phyloP scores from a whole-genome alignment of 1,284 basidiomycete species.

The Peniophora sp. region DNA sequence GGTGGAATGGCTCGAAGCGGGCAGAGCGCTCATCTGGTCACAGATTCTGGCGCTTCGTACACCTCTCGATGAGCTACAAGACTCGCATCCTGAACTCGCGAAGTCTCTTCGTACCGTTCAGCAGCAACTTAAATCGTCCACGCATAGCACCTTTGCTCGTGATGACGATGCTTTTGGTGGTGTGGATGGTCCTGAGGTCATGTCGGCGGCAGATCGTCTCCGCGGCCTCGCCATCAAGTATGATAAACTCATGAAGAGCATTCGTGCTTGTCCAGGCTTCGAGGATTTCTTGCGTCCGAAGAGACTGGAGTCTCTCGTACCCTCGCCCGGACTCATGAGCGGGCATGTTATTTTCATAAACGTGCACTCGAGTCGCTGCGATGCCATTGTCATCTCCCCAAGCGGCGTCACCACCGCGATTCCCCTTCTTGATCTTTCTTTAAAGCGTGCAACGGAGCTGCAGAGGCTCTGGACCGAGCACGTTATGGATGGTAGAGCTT shows the following conservation, averaged over 20 bases:
- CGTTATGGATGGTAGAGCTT: not conserved
- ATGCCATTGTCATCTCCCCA: not conserved
- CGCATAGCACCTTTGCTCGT: too few relatives aligned
- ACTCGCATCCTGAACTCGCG: not conserved
- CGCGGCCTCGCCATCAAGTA: not conserved
- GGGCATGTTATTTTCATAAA: not conserved
- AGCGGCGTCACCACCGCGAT: not conserved
- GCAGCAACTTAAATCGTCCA: not conserved
- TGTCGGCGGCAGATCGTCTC: not conserved
- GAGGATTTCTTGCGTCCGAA: not conserved
- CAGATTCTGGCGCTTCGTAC: not conserved
- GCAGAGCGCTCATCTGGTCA: not conserved
- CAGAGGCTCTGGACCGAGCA: too few relatives aligned
- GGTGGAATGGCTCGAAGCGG: not conserved
- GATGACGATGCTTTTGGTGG: too few relatives aligned
- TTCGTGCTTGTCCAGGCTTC: not conserved
- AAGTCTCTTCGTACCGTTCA: not conserved
- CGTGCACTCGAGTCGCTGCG: not conserved
- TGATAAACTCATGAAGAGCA: not conserved
- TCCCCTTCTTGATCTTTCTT: not conserved
- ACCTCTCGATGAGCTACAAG: not conserved
- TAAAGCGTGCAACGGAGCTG: not conserved
- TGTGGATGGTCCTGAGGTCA: not conserved
- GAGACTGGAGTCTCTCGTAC: not conserved
- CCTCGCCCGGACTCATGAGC: not conserved